Conservation (phyloP, 1,139 yeast species). For the Meyerozyma sp. region DNA sequence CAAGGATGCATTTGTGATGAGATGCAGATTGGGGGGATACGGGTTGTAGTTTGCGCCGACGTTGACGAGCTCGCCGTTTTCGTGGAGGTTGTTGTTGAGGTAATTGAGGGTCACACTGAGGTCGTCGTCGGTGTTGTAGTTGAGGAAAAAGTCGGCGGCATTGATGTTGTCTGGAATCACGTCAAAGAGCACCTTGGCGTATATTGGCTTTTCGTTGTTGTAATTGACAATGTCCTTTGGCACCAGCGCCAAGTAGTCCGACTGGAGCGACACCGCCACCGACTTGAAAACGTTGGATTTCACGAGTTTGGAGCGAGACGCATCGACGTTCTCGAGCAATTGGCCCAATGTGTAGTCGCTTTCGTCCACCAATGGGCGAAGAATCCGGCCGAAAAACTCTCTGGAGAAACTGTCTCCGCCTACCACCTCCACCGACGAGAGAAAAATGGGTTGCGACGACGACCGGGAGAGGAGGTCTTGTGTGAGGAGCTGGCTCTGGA, state of each 20-base stretch:
- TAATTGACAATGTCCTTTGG: constrained; percentile 23
- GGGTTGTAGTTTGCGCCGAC: constrained; percentile 42
- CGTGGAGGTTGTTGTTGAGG: constrained; percentile 39
- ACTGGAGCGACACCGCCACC: constrained; percentile 27
- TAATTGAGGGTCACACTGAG: constrained; percentile 36
- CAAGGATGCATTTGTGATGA: constrained; percentile 30
- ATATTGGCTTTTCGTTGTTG: constrained; percentile 32
- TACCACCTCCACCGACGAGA: constrained; percentile 40
- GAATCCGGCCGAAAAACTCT: constrained; percentile 40
- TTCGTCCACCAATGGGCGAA: constrained; percentile 37
- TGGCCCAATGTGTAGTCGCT: constrained; percentile 44
- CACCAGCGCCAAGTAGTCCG: constrained; percentile 26
- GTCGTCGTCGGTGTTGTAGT: constrained; percentile 35
- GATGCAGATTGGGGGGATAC: constrained; percentile 41
- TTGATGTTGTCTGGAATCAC: constrained; percentile 30
- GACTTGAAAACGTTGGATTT: constrained; percentile 42
- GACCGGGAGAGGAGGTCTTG: constrained; percentile 30
- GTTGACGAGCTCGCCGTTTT: constrained; percentile 38
- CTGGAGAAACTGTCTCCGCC: constrained; percentile 48
- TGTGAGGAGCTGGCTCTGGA: constrained; percentile 25
- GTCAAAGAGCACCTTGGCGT: constrained; percentile 35
- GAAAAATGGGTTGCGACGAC: constrained; percentile 36
- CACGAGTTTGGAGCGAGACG: constrained; percentile 22
- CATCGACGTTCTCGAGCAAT: constrained; percentile 25
- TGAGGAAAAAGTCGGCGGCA: constrained; percentile 30